Evolutionary conservation across 371 early-diverging fungal species (phyloP).

Genomic region (Apophysomyces elegans): DNA sequence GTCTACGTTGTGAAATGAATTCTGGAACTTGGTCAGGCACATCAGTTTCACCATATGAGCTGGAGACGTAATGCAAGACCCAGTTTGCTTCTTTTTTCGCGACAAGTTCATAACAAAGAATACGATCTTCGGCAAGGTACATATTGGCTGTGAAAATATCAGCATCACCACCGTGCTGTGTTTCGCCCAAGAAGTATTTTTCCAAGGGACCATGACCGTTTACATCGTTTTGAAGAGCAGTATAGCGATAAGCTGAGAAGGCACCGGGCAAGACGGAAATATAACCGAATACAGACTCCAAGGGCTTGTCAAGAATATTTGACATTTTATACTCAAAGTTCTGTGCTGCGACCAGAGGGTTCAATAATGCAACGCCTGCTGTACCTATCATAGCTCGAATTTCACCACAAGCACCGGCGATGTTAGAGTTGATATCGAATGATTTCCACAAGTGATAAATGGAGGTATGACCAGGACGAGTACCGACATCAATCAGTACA

Average conservation of each 20-base stretch:
- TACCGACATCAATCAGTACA: conserved; percentile 94
- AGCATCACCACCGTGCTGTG: conserved; percentile 75
- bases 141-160: conserved; percentile 78
- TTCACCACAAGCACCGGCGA: conserved; percentile 96
- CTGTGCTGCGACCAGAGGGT: conserved; percentile 91
- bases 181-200: conserved; percentile 94
- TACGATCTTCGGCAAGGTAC: conserved; percentile 87
- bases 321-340: conserved; percentile 97
- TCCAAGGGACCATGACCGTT: conserved; percentile 78
- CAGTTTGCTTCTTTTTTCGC: conserved; percentile 73
- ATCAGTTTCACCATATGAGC: conserved; percentile 85
- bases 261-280: conserved; percentile 96
- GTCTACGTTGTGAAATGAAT: conserved; percentile 70
- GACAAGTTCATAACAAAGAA: conserved; percentile 86
- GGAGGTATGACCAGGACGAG: conserved; percentile 85
- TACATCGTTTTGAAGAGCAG: conserved; percentile 78
- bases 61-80: conserved; percentile 70
- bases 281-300: conserved; percentile 97
- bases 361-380: conserved; percentile 68
- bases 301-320: conserved; percentile 96
- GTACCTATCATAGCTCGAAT: conserved; percentile 87
- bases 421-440: conserved; percentile 84
- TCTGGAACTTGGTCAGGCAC: conserved; percentile 82
- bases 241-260: conserved; percentile 95
- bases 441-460: conserved; percentile 94